Conservation (phyloP, 306 rosid genomes). For the Clitoria ternatea region DNA sequence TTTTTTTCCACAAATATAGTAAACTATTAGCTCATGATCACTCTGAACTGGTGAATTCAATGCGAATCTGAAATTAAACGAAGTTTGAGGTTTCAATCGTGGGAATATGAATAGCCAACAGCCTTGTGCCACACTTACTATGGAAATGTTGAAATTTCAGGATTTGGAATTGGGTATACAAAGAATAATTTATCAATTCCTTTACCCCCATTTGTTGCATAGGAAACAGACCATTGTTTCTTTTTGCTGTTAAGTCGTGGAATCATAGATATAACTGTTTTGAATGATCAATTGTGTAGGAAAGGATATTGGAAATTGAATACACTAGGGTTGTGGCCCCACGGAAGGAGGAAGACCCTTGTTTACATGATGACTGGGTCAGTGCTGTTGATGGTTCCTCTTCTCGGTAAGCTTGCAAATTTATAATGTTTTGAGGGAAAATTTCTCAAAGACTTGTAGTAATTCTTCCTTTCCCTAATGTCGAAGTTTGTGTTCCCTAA, state of each 20-base stretch:
- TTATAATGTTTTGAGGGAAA: background rate
- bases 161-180: background rate
- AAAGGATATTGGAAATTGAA: constrained; percentile 75
- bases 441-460: background rate
- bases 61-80: background rate
- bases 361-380: constrained; percentile 93
- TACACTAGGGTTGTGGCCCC: constrained; percentile 74
- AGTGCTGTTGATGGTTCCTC: constrained; percentile 88
- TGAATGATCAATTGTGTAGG: constrained; percentile 45
- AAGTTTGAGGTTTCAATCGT: background rate
- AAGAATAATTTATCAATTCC: background rate
- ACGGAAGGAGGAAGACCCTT: constrained; percentile 79
- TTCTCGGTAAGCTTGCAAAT: constrained; percentile 59
- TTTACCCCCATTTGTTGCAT: background rate
- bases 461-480: background rate
- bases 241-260: background rate
- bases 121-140: background rate
- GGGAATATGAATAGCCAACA: background rate
- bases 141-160: background rate
- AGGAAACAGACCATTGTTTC: background rate
- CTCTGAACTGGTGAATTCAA: background rate
- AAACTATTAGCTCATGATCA: background rate
- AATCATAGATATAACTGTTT: constrained; percentile 24
- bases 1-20: background rate
- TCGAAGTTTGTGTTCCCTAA: background rate